Evolutionary conservation across 1,284 basidiomycete species (phyloP), one percentile per base, ranked within the genome.

Genomic region (Boletus subluridellus): DNA sequence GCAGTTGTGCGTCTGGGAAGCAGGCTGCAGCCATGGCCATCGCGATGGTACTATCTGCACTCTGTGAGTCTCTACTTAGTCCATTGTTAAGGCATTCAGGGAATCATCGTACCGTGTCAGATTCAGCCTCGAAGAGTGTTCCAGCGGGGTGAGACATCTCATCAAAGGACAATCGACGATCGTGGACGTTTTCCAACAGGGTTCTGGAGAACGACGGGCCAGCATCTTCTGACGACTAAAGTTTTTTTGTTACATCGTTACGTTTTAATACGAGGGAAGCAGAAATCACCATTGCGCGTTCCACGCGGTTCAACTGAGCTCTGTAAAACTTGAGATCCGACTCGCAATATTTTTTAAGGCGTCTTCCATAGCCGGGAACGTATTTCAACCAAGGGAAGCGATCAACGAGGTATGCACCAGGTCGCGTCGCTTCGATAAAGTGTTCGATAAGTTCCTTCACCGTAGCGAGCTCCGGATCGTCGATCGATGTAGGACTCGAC

Each of bases 71-170:
- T 42, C 1, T 3, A 28, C 15, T 56, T n/a, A 57, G 55, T 37
- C 6, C 15, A 28, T 26, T 12, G 9, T 21, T 34, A 37, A 7
- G 3, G 2, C 2, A 12, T 2, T 3, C 5, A 17, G 17, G 5
- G 14, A 21, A 34, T 15, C 1, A 2, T 7, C 46, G 45, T 38
- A 80, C 80, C n/a, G 85, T 87, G 56, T 85, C 86, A 3, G 80
- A 80, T 5, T 85, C 85, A 1, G 85, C 85, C 41, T 84, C 86
- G 56, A 86, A 87, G 73, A 87, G 79, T 6, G 79, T 79, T 1
- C 86, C 39, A 41, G 39, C 39, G 21, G 21, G 39, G 65, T 84
- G 88, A 0, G 84, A 77, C 9, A 81, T 77, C 59, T 88, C 85
- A 49, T 81, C 73, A 35, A 81, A 75, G 0, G 80, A 77, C 4